These are phyloP conservation scores for Metschnikowia aberdeeniae DNA, from an alignment of 805 yeast genomes.

Conservation along the genomic window DNA sequence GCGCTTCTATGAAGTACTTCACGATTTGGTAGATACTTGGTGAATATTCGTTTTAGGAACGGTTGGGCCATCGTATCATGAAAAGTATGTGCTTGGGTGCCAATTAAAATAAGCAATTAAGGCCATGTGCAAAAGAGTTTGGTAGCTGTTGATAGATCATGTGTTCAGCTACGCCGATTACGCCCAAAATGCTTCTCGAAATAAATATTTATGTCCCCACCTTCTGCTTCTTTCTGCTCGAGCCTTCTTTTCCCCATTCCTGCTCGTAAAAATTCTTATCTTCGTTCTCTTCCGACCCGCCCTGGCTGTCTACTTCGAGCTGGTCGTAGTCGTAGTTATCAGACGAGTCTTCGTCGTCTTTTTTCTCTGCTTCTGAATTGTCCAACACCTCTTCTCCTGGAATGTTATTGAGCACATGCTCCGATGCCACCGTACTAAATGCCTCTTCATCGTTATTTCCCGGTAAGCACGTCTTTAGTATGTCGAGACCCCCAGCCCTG, in stretches of 20 bases:
- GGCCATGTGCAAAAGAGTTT: too few species aligned
- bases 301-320: conserved; percentile 13
- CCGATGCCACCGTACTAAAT: conserved; percentile 8
- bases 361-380: neutral
- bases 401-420: conserved; percentile 12
- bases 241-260: conserved; percentile 13
- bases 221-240: conserved; percentile 1
- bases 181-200: neutral
- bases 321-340: conserved; percentile 15
- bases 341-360: conserved; percentile 6
- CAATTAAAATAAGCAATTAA: too few species aligned
- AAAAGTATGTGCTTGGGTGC: too few species aligned
- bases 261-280: conserved; percentile 13
- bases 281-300: conserved; percentile 15
- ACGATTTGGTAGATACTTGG: too few species aligned
- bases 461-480: conserved; percentile 20
- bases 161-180: too few species aligned
- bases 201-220: neutral
- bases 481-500: conserved; percentile 19
- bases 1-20: too few species aligned
- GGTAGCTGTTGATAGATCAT: too few species aligned
- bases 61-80: too few species aligned
- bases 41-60: too few species aligned
- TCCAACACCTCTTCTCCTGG: conserved; percentile 6
- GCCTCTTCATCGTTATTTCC: conserved; percentile 6